Evolutionary conservation across 1,139 yeast genomes (phyloP).

Genomic region (Hyphopichia buzzinii): DNA sequence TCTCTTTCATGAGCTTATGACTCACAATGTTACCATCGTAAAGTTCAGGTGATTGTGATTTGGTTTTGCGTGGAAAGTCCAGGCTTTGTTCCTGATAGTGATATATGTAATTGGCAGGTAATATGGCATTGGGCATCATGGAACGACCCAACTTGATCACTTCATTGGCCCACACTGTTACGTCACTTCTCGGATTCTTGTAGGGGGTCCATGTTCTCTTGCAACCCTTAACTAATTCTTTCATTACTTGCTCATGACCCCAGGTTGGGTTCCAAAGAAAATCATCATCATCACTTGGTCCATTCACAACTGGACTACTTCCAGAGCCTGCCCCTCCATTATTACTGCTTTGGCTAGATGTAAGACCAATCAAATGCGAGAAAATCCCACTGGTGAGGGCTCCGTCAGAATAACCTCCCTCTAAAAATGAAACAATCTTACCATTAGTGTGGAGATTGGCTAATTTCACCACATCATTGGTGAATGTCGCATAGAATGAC

Average conservation of each 20-base stretch:
- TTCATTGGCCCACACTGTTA: conserved; percentile 65
- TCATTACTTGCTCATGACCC: conserved; percentile 63
- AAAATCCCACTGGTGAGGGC: conserved; percentile 80
- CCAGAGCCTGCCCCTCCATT: background rate
- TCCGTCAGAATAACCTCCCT: conserved; percentile 87
- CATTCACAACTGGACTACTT: conserved; percentile 1
- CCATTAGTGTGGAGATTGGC: conserved; percentile 63
- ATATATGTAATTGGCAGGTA: conserved; percentile 40
- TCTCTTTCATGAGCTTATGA: conserved; percentile 18
- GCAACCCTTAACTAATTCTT: conserved; percentile 69
- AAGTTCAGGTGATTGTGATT: conserved; percentile 3
- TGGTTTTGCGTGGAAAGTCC: background rate
- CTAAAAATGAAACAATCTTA: conserved; percentile 66
- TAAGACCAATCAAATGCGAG: conserved; percentile 70
- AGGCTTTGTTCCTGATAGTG: conserved; percentile 19
- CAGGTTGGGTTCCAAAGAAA: conserved; percentile 61
- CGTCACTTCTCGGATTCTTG: conserved; percentile 44
- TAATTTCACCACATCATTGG: conserved; percentile 66
- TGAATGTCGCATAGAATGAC: conserved; percentile 69
- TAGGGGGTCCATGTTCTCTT: conserved; percentile 63
- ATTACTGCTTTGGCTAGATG: conserved; percentile 6
- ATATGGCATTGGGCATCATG: conserved; percentile 60
- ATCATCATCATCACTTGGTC: conserved; percentile 33
- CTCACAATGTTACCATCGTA: conserved; percentile 3
- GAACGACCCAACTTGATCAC: conserved; percentile 66